Base-by-base conservation (phyloP, 805 yeast species). In the Cyberlindnera maritima region DNA sequence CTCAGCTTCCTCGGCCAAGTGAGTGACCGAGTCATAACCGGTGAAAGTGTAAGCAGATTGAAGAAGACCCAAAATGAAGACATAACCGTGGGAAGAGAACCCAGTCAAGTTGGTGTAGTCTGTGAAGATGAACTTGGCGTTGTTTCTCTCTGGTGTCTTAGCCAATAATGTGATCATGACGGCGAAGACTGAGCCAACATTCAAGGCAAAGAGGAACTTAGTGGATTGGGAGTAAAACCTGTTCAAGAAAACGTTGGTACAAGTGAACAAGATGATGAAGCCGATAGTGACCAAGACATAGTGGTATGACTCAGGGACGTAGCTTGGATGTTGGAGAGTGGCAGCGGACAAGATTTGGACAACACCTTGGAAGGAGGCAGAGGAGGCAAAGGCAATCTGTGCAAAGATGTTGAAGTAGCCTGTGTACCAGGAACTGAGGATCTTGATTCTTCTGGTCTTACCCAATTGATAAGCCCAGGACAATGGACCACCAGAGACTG, bases 381-480 rank as follows among this genome's bases (percentile, higher is more conserved):
- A 46, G 3, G 58, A 55, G 14, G 61, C 58, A 46, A 60, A 58
- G 2, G 61, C 58, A 32, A 56, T 49, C 43, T 60, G 64, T 1
- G 61, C 61, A 50, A 57, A 55, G 37, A 60, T 58, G 43, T 57
- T 57, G 49, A 60, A 58, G 46, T 58, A 60, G 15, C 71, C 71
- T 8, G 63, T 61, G 33, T 53, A 53, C 56, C 60, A 67, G 50
- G 67, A 61, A 11, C 60, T 41, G n/a, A 57, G 32, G 35, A 60
- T 57, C 49, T 61, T 64, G 13, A 40, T 46, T 17, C 45, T 48
- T 14, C 50, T 43, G 4, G 63, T 59, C n/a, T 41, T 41, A n/a
- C 67, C 64, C 13, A 65, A 52, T 34, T 55, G 56, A 48, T 60
- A 63, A 12, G 68, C 62, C 70, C 71, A 67, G 19, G 65, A 65